A percentile compares a stretch with the other conserved stretches of the same genome.
These are phyloP conservation scores for Amanita phalloides DNA, from an alignment of 768 basidiomycete genomes.

Conservation along the genomic window DNA sequence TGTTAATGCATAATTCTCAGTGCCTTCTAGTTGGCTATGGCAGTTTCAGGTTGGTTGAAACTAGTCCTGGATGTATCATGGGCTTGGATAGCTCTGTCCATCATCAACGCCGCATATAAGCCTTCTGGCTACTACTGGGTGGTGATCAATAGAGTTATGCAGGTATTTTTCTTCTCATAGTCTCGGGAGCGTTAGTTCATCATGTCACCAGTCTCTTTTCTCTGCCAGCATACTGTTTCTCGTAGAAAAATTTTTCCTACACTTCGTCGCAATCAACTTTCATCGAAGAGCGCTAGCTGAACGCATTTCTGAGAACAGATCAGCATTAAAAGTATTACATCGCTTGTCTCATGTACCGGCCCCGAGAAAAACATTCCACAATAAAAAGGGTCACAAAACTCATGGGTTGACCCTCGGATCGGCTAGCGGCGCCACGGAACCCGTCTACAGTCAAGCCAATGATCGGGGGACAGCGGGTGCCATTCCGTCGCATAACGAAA, in stretches of 20 bases:
- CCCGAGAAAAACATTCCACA: slow-evolving; percentile 27
- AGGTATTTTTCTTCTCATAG: slow-evolving; percentile 25
- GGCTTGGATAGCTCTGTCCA: slow-evolving; percentile 67
- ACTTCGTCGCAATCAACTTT: slow-evolving; percentile 73
- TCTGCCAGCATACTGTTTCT: slow-evolving; percentile 31
- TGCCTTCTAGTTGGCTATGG: slow-evolving; percentile 42
- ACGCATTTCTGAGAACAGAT: slow-evolving; percentile 56
- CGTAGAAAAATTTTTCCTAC: slow-evolving; percentile 47
- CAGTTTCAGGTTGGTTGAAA: slow-evolving; percentile 65
- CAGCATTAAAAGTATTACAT: slow-evolving; percentile 63
- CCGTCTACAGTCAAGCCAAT: not conserved
- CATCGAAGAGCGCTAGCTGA: slow-evolving; percentile 70
- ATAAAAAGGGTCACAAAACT: slow-evolving; percentile 34
- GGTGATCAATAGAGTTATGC: slow-evolving; percentile 60
- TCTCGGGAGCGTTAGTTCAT: not conserved
- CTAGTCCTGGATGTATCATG: slow-evolving; percentile 53
- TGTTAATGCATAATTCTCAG: not conserved
- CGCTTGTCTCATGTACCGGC: slow-evolving; percentile 58
- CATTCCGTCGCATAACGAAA: slow-evolving; percentile 8
- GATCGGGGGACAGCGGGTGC: not conserved
- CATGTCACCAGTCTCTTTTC: slow-evolving; percentile 29
- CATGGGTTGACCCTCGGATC: slow-evolving; percentile 16
- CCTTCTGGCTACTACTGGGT: slow-evolving; percentile 62
- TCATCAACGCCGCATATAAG: slow-evolving; percentile 42
- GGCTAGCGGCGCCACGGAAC: not conserved